phyloP scores from a whole-genome alignment of 2,329 filamentous ascomycete species.

The Fonsecaea monophora region DNA sequence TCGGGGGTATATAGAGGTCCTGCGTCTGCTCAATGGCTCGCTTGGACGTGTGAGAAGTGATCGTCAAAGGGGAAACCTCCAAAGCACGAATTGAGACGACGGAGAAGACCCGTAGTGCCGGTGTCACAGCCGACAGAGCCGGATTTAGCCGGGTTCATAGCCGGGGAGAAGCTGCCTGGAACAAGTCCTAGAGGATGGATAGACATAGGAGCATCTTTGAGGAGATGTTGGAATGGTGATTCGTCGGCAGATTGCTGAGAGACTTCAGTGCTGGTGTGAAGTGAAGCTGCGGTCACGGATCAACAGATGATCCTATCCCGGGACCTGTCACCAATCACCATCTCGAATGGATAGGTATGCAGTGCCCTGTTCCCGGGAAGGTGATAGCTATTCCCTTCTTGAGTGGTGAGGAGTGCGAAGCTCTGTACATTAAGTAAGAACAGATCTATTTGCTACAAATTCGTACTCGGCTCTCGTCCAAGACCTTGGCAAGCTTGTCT shows the following conservation, averaged over 20 bases:
- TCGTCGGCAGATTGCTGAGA: too few species aligned
- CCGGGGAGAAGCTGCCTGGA: background rate
- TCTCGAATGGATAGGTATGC: background rate
- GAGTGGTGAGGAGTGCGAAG: too few species aligned
- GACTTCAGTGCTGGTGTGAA: too few species aligned
- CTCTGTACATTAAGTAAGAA: too few species aligned
- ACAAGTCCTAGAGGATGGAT: background rate
- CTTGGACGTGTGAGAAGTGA: background rate
- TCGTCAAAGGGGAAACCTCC: background rate
- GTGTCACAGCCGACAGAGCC: background rate
- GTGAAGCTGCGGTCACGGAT: background rate
- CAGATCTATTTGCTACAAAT: background rate
- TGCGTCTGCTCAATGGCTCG: background rate
- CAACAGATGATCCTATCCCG: background rate
- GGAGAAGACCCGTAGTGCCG: background rate
- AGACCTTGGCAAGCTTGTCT: background rate
- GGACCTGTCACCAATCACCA: background rate
- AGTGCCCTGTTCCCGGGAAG: background rate
- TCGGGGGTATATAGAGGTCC: background rate
- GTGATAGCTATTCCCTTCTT: too few species aligned
- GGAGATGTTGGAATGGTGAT: background rate
- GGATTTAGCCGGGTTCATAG: background rate
- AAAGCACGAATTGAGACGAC: background rate
- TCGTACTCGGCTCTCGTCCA: background rate
- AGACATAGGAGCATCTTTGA: background rate